Percentiles rank a stretch among this genome's conserved stretches.
These are phyloP conservation scores for Phoenix dactylifera DNA, from an alignment of 176 grass and related monocot species.

Conservation along the genomic window DNA sequence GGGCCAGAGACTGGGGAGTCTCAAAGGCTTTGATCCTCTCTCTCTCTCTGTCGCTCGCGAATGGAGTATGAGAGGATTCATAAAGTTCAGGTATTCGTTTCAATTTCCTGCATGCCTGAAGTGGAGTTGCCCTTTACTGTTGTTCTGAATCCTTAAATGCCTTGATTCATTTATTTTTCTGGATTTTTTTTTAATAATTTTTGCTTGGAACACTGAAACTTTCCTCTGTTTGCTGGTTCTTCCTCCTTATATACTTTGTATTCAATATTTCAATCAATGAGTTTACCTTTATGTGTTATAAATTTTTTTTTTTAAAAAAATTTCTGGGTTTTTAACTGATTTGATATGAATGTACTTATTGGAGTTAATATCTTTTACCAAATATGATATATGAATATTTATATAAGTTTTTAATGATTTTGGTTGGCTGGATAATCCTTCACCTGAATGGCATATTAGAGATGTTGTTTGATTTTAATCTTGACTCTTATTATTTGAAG, in stretches of 20 bases:
- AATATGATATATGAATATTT: too few species aligned
- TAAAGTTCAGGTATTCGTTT: slow-evolving; percentile 56
- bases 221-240: neutral
- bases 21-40: neutral
- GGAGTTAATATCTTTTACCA: too few species aligned
- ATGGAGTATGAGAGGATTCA: slow-evolving; percentile 97
- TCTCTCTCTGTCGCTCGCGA: slow-evolving; percentile 1
- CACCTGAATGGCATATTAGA: too few species aligned
- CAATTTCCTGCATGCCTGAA: neutral
- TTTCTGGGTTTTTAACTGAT: too few species aligned
- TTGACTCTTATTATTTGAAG: too few species aligned
- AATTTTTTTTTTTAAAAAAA: too few species aligned
- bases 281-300: too few species aligned
- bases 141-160: neutral
- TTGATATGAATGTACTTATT: too few species aligned
- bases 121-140: neutral
- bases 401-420: too few species aligned
- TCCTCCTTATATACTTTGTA: neutral
- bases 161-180: neutral
- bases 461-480: too few species aligned
- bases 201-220: neutral
- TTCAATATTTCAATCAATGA: too few species aligned
- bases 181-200: neutral
- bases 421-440: too few species aligned
- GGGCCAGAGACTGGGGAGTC: neutral